Evolutionary conservation across 306 rosid genomes (phyloP), one percentile per base, ranked within the genome.

Genomic region (Sicyos baderoa): DNA sequence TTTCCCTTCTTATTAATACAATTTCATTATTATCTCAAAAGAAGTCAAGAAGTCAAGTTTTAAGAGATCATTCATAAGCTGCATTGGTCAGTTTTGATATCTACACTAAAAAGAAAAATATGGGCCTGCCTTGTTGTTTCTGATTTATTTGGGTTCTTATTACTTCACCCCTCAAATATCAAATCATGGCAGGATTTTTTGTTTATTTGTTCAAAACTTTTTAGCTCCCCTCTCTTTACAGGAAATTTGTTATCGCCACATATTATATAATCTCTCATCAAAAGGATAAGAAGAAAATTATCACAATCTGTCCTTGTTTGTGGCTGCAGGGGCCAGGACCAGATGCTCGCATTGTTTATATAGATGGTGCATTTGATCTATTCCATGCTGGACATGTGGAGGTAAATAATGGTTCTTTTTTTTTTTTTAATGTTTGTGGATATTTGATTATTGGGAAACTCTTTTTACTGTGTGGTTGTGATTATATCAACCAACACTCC

Each of bases 301-400:
- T 17, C 27, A 27, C 51, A 15, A 18, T 54, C 12, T 70, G 51
- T 44, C 35, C 53, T 21, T 37, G 61, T 16, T 54, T 42, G 53
- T 64, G 68, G 58, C 47, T 75, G 74, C 84, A 84, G 88, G 88
- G 84, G 13, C 86, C 88, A 45, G 75, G 81, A 55, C 83, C 79
- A 22, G 84, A 84, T 66, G 88, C 86, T 9, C 82, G 82, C 71
- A 72, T 84, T 72, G 54, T 84, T 75, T 84, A 84, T 81, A 84
- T 81, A 45, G 88, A 81, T 42, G 88, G 88, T 70, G 88, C 88
- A 35, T 84, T 84, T 84, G 88, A 84, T 77, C 84, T 81, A 58
- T 84, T 84, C 44, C 85, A 84, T 77, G 88, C 88, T 70, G 88
- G 88, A 64, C 88, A 81, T 42, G 88, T 84, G 54, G 88, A 84